A percentile compares a stretch with the other conserved stretches of the same genome.
phyloP scores from a whole-genome alignment of 441 rosid genomes.

The Omphalea diandra region DNA sequence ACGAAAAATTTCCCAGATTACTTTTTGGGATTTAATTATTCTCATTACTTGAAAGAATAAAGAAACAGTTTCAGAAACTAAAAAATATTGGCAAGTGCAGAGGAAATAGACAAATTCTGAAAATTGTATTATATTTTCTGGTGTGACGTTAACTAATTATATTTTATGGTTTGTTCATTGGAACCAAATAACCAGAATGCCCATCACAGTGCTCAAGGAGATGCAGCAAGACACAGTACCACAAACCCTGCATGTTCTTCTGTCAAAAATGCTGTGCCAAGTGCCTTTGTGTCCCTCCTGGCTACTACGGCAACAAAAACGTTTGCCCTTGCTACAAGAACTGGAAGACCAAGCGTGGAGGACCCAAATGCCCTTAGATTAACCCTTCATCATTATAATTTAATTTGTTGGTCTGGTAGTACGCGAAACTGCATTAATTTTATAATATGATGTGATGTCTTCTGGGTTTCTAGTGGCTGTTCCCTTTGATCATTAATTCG shows the following conservation, averaged over 20 bases:
- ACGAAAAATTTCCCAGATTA: background rate
- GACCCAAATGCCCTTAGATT: constrained; percentile 32
- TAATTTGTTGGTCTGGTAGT: no score
- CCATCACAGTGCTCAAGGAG: constrained; percentile 25
- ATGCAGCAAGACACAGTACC: constrained; percentile 25
- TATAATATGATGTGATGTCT: no score
- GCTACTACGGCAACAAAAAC: constrained; percentile 27
- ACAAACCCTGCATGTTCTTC: constrained; percentile 31
- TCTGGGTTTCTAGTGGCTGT: no score
- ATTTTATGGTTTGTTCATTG: no score
- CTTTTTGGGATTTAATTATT: no score
- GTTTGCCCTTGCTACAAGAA: constrained; percentile 33
- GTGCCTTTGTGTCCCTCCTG: constrained; percentile 30
- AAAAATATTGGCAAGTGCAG: background rate
- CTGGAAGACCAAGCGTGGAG: constrained; percentile 32
- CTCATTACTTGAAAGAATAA: no score
- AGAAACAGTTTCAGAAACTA: no score
- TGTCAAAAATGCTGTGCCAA: constrained; percentile 28
- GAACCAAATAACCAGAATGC: constrained; percentile 22
- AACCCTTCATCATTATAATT: no score
- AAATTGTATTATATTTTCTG: no score
- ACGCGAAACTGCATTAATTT: no score
- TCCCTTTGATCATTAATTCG: background rate
- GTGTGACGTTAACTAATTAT: no score
- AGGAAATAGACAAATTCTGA: background rate